These are phyloP conservation scores for Penicillium sp. DNA, from an alignment of 2,329 filamentous ascomycete species.

Conservation along the genomic window DNA sequence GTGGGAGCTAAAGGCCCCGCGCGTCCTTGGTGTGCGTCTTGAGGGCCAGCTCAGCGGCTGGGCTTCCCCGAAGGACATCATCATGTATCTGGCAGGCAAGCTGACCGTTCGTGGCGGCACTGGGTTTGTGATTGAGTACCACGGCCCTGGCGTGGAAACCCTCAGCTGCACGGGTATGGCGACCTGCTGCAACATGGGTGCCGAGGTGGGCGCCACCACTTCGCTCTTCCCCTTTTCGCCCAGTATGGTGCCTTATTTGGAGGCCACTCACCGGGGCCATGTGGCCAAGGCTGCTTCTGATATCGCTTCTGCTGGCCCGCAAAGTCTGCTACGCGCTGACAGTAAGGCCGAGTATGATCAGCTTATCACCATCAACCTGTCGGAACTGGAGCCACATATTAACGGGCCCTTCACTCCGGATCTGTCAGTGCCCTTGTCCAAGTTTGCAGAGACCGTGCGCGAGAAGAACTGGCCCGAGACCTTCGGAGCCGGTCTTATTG, in stretches of 20 bases:
- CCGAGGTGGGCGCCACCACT: conserved; percentile 68
- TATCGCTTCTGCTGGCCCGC: conserved; percentile 58
- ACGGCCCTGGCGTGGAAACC: conserved; percentile 64
- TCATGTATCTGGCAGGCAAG: conserved; percentile 93
- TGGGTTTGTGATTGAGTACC: conserved; percentile 62
- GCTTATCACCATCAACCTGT: conserved; percentile 91
- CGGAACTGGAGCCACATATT: conserved; percentile 92
- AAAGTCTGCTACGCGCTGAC: conserved; percentile 70
- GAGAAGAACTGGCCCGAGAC: conserved; percentile 94
- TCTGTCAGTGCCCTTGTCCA: conserved; percentile 93
- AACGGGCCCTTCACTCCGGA: conserved; percentile 99
- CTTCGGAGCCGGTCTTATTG: conserved; percentile 93
- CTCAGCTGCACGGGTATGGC: conserved; percentile 82
- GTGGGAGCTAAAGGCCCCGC: conserved; percentile 97
- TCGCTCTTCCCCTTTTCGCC: conserved; percentile 98
- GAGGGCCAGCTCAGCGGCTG: conserved; percentile 85
- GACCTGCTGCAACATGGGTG: conserved; percentile 67
- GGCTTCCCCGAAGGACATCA: conserved; percentile 93
- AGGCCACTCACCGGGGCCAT: conserved; percentile 78
- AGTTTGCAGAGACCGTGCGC: conserved; percentile 92
- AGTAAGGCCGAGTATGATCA: conserved; percentile 92
- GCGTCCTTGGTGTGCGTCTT: conserved; percentile 92
- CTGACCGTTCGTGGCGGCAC: conserved; percentile 98
- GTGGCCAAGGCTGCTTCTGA: conserved; percentile 85
- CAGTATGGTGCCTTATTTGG: conserved; percentile 93